A percentile compares a stretch with the other conserved stretches of the same genome.
Evolutionary conservation across 345 rosid species (phyloP).

Genomic region (Populus alba): DNA sequence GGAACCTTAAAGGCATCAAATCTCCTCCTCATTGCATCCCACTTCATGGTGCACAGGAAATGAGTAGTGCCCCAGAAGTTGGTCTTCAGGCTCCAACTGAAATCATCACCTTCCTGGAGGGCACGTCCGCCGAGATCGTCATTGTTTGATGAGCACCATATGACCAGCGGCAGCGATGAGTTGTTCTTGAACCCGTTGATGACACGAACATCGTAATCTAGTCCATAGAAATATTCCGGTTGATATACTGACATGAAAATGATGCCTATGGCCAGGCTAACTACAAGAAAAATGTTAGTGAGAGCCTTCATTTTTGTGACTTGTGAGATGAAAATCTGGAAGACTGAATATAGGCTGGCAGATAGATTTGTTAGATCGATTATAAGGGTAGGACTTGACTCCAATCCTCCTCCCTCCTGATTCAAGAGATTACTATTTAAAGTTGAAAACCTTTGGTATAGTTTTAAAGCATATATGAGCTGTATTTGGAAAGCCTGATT

Average conservation of each 20-base stretch:
- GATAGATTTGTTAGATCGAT: no score
- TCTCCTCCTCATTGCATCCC: slow-evolving; percentile 53
- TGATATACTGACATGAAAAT: slow-evolving; percentile 29
- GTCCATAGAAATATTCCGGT: slow-evolving; percentile 35
- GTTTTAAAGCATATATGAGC: no score
- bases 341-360: background rate
- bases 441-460: no score
- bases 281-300: slow-evolving; percentile 17
- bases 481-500: no score
- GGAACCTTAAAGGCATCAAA: slow-evolving; percentile 67
- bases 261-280: slow-evolving; percentile 21
- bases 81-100: slow-evolving; percentile 59
- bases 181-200: slow-evolving; percentile 80
- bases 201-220: slow-evolving; percentile 67
- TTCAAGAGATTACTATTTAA: no score
- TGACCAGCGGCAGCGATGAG: slow-evolving; percentile 78
- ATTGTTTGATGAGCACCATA: slow-evolving; percentile 71
- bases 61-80: slow-evolving; percentile 40
- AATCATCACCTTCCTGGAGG: slow-evolving; percentile 88
- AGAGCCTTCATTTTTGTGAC: slow-evolving; percentile 35
- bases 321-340: background rate
- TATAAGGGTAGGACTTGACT: no score
- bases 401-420: no score
- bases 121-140: slow-evolving; percentile 90
- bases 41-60: slow-evolving; percentile 70